Percentiles rank a stretch among this genome's conserved stretches.
Conservation (phyloP, 2,329 filamentous ascomycete genomes). For the Cordyceps cicadae region DNA sequence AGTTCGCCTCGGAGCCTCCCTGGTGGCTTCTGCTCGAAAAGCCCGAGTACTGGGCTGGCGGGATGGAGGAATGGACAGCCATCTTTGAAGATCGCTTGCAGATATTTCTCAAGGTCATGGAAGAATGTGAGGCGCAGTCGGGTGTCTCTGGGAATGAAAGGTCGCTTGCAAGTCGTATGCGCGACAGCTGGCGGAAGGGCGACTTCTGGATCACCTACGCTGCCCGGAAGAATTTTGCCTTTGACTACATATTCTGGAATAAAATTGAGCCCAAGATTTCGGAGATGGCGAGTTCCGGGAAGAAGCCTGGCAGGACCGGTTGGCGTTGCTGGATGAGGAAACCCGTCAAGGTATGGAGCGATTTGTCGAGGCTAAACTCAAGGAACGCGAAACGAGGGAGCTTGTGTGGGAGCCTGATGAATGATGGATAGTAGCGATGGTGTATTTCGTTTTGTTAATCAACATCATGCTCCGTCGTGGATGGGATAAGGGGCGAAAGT, state of each 20-base stretch:
- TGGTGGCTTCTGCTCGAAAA: slow-evolving; percentile 3
- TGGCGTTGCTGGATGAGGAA: neutral
- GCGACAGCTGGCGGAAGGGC: neutral
- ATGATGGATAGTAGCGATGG: too few species aligned
- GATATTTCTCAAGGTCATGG: neutral
- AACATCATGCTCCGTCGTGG: too few species aligned
- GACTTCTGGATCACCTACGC: neutral
- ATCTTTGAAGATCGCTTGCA: neutral
- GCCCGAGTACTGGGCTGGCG: neutral
- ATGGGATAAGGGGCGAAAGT: too few species aligned
- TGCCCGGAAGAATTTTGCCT: slow-evolving; percentile 1
- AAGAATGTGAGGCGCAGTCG: neutral
- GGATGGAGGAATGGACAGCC: neutral
- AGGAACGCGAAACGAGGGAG: neutral
- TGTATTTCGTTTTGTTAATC: too few species aligned
- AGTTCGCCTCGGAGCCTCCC: neutral
- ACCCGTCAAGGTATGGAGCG: neutral
- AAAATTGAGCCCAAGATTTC: neutral
- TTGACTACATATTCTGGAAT: neutral
- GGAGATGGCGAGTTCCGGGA: neutral
- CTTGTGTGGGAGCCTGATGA: slow-evolving; percentile 6
- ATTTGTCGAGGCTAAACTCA: slow-evolving; percentile 2
- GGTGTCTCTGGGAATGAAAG: too few species aligned
- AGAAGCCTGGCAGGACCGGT: neutral
- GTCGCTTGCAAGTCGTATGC: neutral